Base-by-base conservation (phyloP, 257 asterid species). In the Coffea canephora region DNA sequence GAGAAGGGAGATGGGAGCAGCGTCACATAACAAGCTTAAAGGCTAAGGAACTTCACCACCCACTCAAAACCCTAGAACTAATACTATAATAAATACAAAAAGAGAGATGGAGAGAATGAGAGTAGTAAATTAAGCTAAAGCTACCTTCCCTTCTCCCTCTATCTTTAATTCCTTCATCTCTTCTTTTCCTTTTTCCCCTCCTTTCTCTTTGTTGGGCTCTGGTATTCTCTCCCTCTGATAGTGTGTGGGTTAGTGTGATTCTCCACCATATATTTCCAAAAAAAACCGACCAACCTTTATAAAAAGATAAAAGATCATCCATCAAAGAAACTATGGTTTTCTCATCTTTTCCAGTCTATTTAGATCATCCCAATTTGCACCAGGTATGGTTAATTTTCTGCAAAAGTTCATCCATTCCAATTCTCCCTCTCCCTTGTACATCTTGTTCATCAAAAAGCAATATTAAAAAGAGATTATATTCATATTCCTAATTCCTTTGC, bases 311-410 rank as follows among this genome's bases (percentile, higher is more conserved):
- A 87, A 84, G 87, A 82, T 69, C 81, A 87, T 79, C 78, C 78
- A 79, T 65, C 79, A 77, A 84, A 84, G 82, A 69, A 74, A 79
- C 46, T 67, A 86, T 87, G 90, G 85, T 75, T 84, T 87, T 87
- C 87, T 84, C 89, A 76, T 86, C 90, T 84, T 82, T 87, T 87
- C 88, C 90, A 59, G 84, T 80, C 78, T 87, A 87, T 87, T 83
- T 82, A 84, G 90, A 87, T 85, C 90, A 85, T 87, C 85, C 90
- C 80, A 87, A 83, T 87, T 81, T 85, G 85, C 90, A 87, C 31
- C 90, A 87, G 90, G 90, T 87, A 78, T 68, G 83, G 66, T 66
- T 84, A 69, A 68, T 57, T 64, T 82, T 69, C 65, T 14, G 54
- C 74, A 72, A 64, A 39, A 46, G 54, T 80, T 80, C 55, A 78